phyloP scores from a whole-genome alignment of 2,329 filamentous ascomycete species.

The Ophiostoma fasciatum region DNA sequence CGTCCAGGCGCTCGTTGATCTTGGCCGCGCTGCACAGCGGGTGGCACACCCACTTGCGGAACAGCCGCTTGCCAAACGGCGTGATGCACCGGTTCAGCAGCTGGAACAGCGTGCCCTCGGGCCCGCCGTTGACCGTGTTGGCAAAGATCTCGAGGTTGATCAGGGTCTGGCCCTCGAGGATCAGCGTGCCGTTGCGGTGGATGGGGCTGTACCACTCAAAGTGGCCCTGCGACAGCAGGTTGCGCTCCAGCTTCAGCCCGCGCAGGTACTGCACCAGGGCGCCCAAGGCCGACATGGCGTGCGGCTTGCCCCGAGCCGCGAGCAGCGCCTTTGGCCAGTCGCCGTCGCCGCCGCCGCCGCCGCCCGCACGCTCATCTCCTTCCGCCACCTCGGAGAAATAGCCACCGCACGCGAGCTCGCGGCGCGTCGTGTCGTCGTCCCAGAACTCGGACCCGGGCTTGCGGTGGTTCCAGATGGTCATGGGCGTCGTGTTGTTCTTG shows the following conservation, averaged over 20 bases:
- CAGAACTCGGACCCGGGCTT: conserved; percentile 84
- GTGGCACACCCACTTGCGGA: conserved; percentile 95
- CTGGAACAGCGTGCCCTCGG: conserved; percentile 75
- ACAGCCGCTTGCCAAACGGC: conserved; percentile 89
- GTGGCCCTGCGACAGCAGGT: conserved; percentile 76
- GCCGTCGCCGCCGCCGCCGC: conserved; percentile 28
- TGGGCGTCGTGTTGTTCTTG: conserved; percentile 88
- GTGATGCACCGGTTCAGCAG: conserved; percentile 91
- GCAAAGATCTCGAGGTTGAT: conserved; percentile 97
- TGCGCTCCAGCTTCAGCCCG: conserved; percentile 75
- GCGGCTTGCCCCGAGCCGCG: conserved; percentile 60
- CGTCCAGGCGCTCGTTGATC: conserved; percentile 89
- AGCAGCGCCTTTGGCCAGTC: conserved; percentile 68
- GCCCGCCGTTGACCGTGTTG: conserved; percentile 76
- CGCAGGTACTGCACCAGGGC: conserved; percentile 78
- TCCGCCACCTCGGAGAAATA: conserved; percentile 54
- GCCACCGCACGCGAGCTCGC: conserved; percentile 62
- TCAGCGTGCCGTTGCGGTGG: conserved; percentile 72
- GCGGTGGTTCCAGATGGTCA: conserved; percentile 88
- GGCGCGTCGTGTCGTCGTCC: conserved; percentile 66
- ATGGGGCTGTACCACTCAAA: conserved; percentile 91
- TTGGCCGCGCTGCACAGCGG: conserved; percentile 72
- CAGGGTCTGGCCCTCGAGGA: conserved; percentile 88
- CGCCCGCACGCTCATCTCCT: too few relatives aligned
- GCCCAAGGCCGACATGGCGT: conserved; percentile 82